Evolutionary conservation across 768 basidiomycete species (phyloP).

Genomic region (Saitozyma podzolica): DNA sequence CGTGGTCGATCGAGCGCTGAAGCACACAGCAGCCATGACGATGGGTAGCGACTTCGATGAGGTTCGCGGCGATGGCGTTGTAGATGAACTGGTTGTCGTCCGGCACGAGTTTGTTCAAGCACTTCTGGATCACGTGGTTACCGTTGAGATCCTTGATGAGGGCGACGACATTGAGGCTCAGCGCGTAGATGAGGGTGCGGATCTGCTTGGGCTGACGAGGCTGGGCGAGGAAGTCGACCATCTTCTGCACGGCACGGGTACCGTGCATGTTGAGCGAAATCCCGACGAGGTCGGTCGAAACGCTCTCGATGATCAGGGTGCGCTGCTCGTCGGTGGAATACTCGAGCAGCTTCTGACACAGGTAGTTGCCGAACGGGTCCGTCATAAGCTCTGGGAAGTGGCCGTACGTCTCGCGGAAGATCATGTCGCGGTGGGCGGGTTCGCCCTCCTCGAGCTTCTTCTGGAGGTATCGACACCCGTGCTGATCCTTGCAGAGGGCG

Average conservation of each 20-base stretch:
- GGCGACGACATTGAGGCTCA: slow-evolving; percentile 96
- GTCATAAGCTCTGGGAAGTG: slow-evolving; percentile 99
- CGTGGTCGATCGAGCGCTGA: slow-evolving; percentile 97
- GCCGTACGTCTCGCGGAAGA: slow-evolving; percentile 95
- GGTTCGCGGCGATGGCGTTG: slow-evolving; percentile 97
- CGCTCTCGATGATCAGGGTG: slow-evolving; percentile 93
- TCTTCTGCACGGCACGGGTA: slow-evolving; percentile 98
- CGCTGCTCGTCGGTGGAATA: slow-evolving; percentile 97
- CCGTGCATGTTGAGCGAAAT: slow-evolving; percentile 99
- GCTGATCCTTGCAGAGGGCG: slow-evolving; percentile 94
- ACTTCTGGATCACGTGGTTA: slow-evolving; percentile 79
- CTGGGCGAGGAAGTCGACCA: slow-evolving; percentile 98
- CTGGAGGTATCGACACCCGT: slow-evolving; percentile 96
- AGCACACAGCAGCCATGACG: slow-evolving; percentile 94
- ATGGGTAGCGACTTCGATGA: slow-evolving; percentile 85
- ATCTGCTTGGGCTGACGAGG: slow-evolving; percentile 74
- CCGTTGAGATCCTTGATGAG: slow-evolving; percentile 83
- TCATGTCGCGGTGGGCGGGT: slow-evolving; percentile 97
- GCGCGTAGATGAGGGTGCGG: slow-evolving; percentile 90
- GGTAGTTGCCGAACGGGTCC: slow-evolving; percentile 98
- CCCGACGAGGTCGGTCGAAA: slow-evolving; percentile 93
- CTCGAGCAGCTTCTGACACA: slow-evolving; percentile 96
- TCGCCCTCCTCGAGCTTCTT: slow-evolving; percentile 97
- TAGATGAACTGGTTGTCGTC: slow-evolving; percentile 99
- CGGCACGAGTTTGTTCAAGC: slow-evolving; percentile 93